A percentile compares a stretch with the other conserved stretches of the same genome.
Evolutionary conservation across 2,329 filamentous ascomycete genomes (phyloP).

Genomic region (Beauveria australis): DNA sequence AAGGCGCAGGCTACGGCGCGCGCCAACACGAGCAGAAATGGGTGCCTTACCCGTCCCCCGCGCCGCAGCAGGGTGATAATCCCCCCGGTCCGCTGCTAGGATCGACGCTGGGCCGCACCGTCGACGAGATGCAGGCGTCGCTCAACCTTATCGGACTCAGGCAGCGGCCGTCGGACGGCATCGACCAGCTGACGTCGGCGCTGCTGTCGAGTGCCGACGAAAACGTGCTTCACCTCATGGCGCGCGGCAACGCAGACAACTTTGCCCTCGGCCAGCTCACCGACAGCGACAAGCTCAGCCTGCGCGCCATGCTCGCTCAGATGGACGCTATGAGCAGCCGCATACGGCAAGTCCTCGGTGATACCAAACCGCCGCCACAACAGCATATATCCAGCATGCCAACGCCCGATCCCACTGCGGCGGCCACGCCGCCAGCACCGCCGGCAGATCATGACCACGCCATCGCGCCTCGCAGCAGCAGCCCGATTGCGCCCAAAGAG

Average conservation of each 20-base stretch:
- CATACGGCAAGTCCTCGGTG: constrained; percentile 33
- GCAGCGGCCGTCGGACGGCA: constrained; percentile 38
- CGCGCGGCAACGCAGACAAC: constrained; percentile 36
- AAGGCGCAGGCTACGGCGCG: constrained; percentile 30
- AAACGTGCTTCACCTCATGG: constrained; percentile 38
- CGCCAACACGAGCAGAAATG: constrained; percentile 23
- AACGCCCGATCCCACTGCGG: constrained; percentile 11
- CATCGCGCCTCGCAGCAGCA: constrained; percentile 11
- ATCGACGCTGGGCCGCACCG: constrained; percentile 33
- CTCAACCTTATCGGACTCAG: constrained; percentile 54
- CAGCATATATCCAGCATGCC: constrained; percentile 8
- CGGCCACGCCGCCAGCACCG: constrained; percentile 5
- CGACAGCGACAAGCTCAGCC: constrained; percentile 33
- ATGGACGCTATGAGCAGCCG: constrained; percentile 35
- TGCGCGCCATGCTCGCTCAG: constrained; percentile 41
- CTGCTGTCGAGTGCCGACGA: constrained; percentile 51
- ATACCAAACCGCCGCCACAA: constrained; percentile 12
- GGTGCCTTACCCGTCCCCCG: constrained; percentile 20
- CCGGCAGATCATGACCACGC: not conserved
- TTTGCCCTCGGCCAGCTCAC: constrained; percentile 33
- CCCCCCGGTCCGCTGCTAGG: constrained; percentile 18
- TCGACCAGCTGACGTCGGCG: constrained; percentile 48
- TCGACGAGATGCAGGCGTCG: constrained; percentile 58
- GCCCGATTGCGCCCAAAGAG: constrained; percentile 20
- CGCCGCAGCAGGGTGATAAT: constrained; percentile 13